Base-by-base conservation (phyloP, 2,329 filamentous ascomycete species). In the Pseudogymnoascus sp. region DNA sequence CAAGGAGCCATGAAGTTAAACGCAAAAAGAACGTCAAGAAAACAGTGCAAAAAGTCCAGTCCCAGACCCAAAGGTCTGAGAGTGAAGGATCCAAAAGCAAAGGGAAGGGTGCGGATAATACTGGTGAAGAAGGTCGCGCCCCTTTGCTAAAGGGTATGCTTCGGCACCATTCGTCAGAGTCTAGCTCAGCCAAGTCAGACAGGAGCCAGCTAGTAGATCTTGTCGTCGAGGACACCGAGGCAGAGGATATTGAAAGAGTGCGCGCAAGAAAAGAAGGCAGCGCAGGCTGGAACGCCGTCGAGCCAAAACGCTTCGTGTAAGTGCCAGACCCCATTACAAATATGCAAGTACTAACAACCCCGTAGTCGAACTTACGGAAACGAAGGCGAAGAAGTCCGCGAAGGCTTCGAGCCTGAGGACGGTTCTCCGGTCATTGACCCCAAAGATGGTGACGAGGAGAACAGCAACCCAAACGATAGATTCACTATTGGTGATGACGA, bases 121-220 rank as follows among this genome's bases (percentile, higher is more conserved):
- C 64, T 49, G 67, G 67, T 14, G 71, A 72, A 62, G 70, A 73
- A 66, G 70, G 69, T 31, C 66, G 69, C 62, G 70, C 69, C 4
- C 72, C 72, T 21, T 65, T 68, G 35, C 37, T 74, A 19, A 68
- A 70, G 62, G 73, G 68, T 29, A 70, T 80, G 63, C 69, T 79
- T 14, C 76, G 77, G 45, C 76, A 78, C 63, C 71, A 81, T 58
- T 83, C 82, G 6, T 77, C 78, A 23, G 75, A 74, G n/a, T 74
- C 77, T 2, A 76, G 74, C 64, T 80, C 78, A 6, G 73, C 71
- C 7, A 80, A 81, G 63, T 86, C 84, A 0, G 80, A 81, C 66
- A 78, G 77, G 64, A 85, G 83, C 66, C 86, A 89, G 67, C 75
- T 89, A 4, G 85, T 89, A 10, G 86, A 89, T 70, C 74, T 89